These are phyloP conservation scores for Citrus cavaleriei DNA, from an alignment of 345 rosid genomes.

Conservation along the genomic window DNA sequence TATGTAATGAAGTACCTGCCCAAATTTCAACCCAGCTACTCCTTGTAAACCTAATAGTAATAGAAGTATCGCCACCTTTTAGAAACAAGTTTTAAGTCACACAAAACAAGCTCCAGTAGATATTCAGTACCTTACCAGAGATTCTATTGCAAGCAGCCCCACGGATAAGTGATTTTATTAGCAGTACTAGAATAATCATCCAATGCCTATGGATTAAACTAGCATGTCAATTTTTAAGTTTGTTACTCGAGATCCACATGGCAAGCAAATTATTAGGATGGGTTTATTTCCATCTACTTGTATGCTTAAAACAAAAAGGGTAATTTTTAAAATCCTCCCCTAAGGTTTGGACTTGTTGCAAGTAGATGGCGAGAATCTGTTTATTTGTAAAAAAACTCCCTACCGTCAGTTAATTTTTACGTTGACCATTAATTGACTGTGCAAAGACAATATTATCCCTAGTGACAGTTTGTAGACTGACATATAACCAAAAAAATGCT, in stretches of 20 bases:
- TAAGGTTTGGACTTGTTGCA: too few relatives aligned
- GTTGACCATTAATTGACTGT: too few relatives aligned
- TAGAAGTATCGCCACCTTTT: neutral
- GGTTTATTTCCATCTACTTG: neutral
- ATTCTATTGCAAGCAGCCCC: neutral
- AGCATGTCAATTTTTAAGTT: neutral
- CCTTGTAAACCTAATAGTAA: neutral
- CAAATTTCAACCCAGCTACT: neutral
- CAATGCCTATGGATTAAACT: neutral
- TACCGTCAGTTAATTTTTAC: too few relatives aligned
- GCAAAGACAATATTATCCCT: too few relatives aligned
- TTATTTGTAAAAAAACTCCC: too few relatives aligned
- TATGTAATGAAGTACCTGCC: neutral
- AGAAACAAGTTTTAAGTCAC: neutral
- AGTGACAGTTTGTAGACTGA: too few relatives aligned
- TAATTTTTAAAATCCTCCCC: too few relatives aligned
- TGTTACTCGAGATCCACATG: neutral
- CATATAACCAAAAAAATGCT: too few relatives aligned
- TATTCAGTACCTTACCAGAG: neutral
- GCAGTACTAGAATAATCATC: neutral
- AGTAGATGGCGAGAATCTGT: too few relatives aligned
- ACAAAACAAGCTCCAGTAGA: neutral
- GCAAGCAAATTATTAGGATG: neutral
- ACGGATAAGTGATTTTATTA: neutral
- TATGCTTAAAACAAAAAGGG: neutral